Evolutionary conservation across 2,329 filamentous ascomycete genomes (phyloP).

Genomic region (Raffaelea arxii): DNA sequence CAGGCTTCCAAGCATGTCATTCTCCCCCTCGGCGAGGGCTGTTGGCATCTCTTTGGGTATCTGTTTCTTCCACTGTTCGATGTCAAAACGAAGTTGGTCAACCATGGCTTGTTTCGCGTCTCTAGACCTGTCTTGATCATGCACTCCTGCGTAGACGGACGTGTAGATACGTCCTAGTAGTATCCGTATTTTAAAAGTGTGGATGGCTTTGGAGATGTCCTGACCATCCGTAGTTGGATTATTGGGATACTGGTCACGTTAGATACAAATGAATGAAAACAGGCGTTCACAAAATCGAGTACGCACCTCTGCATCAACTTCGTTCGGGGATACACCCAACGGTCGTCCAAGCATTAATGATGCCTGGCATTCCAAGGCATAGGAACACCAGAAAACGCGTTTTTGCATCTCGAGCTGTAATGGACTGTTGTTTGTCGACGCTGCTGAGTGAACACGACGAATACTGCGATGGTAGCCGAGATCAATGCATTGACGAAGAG

Average conservation of each 20-base stretch:
- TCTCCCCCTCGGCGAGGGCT: not conserved
- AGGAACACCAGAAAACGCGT: slow-evolving; percentile 18
- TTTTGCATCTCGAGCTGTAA: slow-evolving; percentile 15
- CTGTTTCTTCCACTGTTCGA: slow-evolving; percentile 13
- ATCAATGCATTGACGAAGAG: slow-evolving; percentile 22
- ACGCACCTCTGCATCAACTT: slow-evolving; percentile 18
- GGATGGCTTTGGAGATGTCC: slow-evolving; percentile 19
- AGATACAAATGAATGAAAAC: too few relatives aligned
- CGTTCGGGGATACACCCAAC: slow-evolving; percentile 15
- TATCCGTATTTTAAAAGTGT: slow-evolving; percentile 17
- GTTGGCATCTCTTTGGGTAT: not conserved
- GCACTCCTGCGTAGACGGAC: slow-evolving; percentile 13
- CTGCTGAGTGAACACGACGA: not conserved
- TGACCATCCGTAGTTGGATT: slow-evolving; percentile 9
- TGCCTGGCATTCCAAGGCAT: slow-evolving; percentile 14
- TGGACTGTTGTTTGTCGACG: not conserved
- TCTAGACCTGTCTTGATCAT: too few relatives aligned
- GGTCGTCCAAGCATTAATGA: slow-evolving; percentile 18
- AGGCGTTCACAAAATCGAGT: not conserved
- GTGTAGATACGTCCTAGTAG: slow-evolving; percentile 20
- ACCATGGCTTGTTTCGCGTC: too few relatives aligned
- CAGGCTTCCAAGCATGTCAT: not conserved
- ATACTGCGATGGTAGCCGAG: slow-evolving; percentile 20
- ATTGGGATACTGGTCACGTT: too few relatives aligned
- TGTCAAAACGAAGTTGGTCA: too few relatives aligned